phyloP scores from a whole-genome alignment of 108 stramenopile genomes.

The Cylindrotheca closterium region DNA sequence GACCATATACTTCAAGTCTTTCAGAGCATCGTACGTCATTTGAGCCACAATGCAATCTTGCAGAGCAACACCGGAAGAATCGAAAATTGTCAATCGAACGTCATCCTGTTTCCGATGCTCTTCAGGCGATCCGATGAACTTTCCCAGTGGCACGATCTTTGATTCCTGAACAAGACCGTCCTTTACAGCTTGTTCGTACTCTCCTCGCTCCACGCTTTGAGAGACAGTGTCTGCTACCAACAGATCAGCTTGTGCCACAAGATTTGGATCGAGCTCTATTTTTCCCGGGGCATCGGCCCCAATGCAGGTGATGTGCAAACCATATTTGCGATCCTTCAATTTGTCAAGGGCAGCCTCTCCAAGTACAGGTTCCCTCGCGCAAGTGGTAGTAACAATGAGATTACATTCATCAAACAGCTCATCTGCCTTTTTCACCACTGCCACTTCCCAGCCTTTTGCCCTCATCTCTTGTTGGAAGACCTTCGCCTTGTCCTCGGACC shows the following conservation, averaged over 20 bases:
- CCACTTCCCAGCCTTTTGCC: constrained; percentile 57
- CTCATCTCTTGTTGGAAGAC: constrained; percentile 41
- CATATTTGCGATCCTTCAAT: constrained; percentile 8
- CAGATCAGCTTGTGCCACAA: constrained; percentile 51
- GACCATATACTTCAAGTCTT: too few species aligned
- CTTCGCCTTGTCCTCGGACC: constrained; percentile 38
- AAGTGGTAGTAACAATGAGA: constrained; percentile 67
- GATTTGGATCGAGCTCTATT: constrained; percentile 41
- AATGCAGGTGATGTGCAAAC: constrained; percentile 63
- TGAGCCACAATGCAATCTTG: constrained; percentile 70
- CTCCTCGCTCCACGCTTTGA: constrained; percentile 58
- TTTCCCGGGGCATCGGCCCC: constrained; percentile 77
- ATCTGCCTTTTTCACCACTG: constrained; percentile 19
- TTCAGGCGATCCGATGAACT: constrained; percentile 19
- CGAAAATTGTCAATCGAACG: constrained; percentile 59
- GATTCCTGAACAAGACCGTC: constrained; percentile 19
- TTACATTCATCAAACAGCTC: constrained; percentile 46
- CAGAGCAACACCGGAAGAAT: constrained; percentile 71
- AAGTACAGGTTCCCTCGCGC: constrained; percentile 55
- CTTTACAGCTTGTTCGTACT: constrained; percentile 45
- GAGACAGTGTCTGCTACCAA: constrained; percentile 55
- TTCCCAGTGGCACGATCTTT: constrained; percentile 49
- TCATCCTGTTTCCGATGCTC: constrained; percentile 39
- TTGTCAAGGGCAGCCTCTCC: not conserved
- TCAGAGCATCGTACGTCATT: constrained; percentile 43